Conservation (phyloP, 768 basidiomycete species). For the Mycena galopus region DNA sequence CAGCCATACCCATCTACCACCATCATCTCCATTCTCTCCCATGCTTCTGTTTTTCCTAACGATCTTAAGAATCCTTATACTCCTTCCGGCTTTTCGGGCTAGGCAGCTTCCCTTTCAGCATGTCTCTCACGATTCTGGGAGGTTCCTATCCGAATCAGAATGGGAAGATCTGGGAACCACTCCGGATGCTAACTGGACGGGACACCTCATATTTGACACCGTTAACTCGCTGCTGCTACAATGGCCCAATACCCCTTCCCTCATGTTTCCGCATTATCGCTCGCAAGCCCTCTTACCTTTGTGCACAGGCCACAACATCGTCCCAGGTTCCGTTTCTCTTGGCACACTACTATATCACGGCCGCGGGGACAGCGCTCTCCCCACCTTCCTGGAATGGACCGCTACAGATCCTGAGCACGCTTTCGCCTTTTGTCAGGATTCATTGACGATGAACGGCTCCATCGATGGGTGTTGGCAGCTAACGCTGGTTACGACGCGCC, state of each 20-base stretch:
- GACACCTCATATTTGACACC: conserved; percentile 40
- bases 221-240: conserved; percentile 44
- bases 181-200: conserved; percentile 39
- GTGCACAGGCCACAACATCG: conserved; percentile 39
- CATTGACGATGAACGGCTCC: background rate
- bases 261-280: background rate
- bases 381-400: conserved; percentile 37
- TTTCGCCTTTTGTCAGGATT: conserved; percentile 47
- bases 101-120: too few species aligned
- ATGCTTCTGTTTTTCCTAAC: too few species aligned
- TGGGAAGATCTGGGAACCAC: background rate
- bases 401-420: conserved; percentile 42
- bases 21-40: too few species aligned
- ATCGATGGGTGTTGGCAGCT: conserved; percentile 54
- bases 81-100: too few species aligned
- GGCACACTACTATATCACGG: conserved; percentile 41
- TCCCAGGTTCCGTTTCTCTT: conserved; percentile 33
- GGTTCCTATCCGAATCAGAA: too few species aligned
- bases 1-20: too few species aligned
- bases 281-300: background rate
- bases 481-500: conserved; percentile 51
- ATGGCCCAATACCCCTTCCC: conserved; percentile 52
- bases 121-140: too few species aligned
- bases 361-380: conserved; percentile 24
- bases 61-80: too few species aligned